Evolutionary conservation across 495 filamentous ascomycete species (phyloP), one percentile per base, ranked within the genome.

Genomic region (Hypoxylon cercidicola): DNA sequence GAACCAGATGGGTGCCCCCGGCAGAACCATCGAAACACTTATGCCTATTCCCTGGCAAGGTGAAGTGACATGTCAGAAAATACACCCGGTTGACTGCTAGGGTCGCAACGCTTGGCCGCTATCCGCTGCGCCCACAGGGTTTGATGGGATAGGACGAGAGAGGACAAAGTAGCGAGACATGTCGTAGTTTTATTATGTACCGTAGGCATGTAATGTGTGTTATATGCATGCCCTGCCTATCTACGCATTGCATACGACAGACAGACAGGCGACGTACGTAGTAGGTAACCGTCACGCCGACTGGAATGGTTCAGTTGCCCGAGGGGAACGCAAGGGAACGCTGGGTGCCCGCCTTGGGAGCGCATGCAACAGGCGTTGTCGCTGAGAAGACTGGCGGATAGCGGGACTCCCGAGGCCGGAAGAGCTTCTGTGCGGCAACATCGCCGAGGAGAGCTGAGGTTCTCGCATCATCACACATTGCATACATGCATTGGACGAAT

Each of bases 331-430:
- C 52, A 56, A 57, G 57, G 50, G 44, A 46, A 62, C 43, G 47
- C 57, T 58, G 64, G 64, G 58, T 68, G 49, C 58, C 59, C 64
- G 49, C 64, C 64, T 47, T 58, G 30, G 41, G 44, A 55, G 54
- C 43, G 65, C 50, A 68, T 64, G 60, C 60, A 52, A 64, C 55
- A 60, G 44, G 55, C 53, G 37, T 53, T 53, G 48, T 60, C 59
- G 32, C 46, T 34, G 46, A 49, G 9, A 28, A 23, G 15, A 7
- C 23, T 49, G 46, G 46, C 34, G 44, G 55, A 21, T 54, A 35
- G 55, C 60, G 50, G 55, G 60, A 63, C 55, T 60, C 65, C 65
- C 65, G 65, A 68, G 55, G 59, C 65, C 65, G 65, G 60, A 68
- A 63, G 55, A 43, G 50, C 41, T 68, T 56, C 37, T 68, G 44